Evolutionary conservation across 441 rosid species (phyloP).

Genomic region (Melastoma candidum): DNA sequence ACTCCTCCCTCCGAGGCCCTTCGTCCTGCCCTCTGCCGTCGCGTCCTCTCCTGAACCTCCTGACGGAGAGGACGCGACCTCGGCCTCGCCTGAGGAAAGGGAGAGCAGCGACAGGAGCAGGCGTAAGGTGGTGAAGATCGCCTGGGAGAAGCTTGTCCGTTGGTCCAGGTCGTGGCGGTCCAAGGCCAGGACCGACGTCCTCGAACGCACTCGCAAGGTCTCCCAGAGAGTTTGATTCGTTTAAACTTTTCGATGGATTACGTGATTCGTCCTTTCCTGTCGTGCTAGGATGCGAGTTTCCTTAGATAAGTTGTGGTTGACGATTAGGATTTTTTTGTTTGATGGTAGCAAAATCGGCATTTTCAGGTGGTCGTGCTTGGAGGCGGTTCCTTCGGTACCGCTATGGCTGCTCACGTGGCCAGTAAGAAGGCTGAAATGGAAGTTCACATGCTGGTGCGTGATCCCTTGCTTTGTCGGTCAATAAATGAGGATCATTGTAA

Average conservation of each 20-base stretch:
- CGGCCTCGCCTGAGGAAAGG: too few species aligned
- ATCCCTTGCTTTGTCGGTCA: slow-evolving; percentile 53
- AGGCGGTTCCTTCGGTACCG: slow-evolving; percentile 95
- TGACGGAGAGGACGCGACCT: too few species aligned
- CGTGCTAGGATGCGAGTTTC: too few species aligned
- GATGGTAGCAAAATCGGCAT: not conserved
- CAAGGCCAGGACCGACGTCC: slow-evolving; percentile 60
- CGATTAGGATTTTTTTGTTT: too few species aligned
- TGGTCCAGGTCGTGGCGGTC: slow-evolving; percentile 91
- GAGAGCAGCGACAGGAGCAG: slow-evolving; percentile 36
- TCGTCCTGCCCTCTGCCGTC: too few species aligned
- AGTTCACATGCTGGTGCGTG: slow-evolving; percentile 77
- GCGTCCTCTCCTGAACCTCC: too few species aligned
- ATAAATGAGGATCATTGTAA: slow-evolving; percentile 55
- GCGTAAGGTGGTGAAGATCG: slow-evolving; percentile 59
- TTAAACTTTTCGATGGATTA: too few species aligned
- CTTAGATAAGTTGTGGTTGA: too few species aligned
- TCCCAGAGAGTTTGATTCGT: too few species aligned
- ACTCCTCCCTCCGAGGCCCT: too few species aligned
- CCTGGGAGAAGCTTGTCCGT: slow-evolving; percentile 84
- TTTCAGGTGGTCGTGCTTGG: slow-evolving; percentile 85
- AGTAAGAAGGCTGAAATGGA: slow-evolving; percentile 51
- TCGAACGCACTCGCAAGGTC: slow-evolving; percentile 76
- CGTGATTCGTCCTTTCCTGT: too few species aligned
- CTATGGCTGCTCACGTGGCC: slow-evolving; percentile 93